Evolutionary conservation across 192 early-diverging fungal species (phyloP), one percentile per base, ranked within the genome.

Genomic region (Linnemannia elongata): DNA sequence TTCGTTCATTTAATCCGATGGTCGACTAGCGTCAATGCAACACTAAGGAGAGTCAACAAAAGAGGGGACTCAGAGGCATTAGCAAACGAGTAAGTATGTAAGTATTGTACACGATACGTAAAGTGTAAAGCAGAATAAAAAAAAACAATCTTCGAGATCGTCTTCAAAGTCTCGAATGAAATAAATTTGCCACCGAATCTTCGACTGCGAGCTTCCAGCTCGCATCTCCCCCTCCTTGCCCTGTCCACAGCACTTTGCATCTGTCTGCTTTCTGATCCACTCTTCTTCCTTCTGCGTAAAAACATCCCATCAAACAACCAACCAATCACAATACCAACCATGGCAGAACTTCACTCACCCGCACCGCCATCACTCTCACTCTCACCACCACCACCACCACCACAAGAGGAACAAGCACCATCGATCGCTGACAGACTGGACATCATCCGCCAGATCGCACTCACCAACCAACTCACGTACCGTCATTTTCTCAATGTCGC

Each of bases 391-490:
- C 55, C 55, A 57, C 55, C 55, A 27, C n/a, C 55, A 57, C 54
- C 5, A 7, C 60, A 66, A 15, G 12, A 66, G 13, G 27, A 66
- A 66, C 10, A 66, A 3, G 9, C 27, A 33, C n/a, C 60, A 66
- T 15, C 30, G 27, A 66, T 3, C 30, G 2, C 13, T 42, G 52
- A 72, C 35, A 72, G 47, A 27, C 36, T 71, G 22, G 42, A 15
- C 17, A 49, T 82, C 73, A 76, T 82, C 30, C 74, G 70, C 15
- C 42, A 82, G 80, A 82, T 82, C 44, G 73, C 80, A 15, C 49
- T 82, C 33, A 82, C 80, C 49, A 82, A 82, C 42, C 80, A 82
- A 69, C 39, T 82, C 74, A 76, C 42, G 80, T 82, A 82, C 36
- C 30, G 60, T 22, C 49, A 72, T 35, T 24, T 35, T n/a, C 30